These are phyloP conservation scores for Pseudotulostoma volvatum DNA, from an alignment of 495 filamentous ascomycete species.

Conservation along the genomic window DNA sequence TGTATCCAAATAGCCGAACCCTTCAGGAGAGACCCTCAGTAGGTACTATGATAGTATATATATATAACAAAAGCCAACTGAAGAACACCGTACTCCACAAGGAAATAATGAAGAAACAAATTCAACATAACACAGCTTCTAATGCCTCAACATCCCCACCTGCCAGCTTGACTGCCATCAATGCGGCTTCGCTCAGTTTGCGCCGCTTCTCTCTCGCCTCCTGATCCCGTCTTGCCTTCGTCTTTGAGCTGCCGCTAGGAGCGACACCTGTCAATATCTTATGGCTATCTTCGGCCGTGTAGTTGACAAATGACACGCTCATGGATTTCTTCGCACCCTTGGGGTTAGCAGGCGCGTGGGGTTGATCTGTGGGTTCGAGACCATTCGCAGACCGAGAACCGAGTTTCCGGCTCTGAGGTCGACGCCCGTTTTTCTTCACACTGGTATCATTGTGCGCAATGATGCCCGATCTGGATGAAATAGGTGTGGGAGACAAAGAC, in stretches of 20 bases:
- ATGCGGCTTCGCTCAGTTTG: constrained; percentile 55
- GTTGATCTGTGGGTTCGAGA: constrained; percentile 16
- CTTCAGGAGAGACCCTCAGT: too few relatives aligned
- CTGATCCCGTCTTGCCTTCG: constrained; percentile 75
- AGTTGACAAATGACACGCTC: constrained; percentile 72
- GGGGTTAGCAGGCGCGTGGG: constrained; percentile 14
- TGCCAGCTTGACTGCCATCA: constrained; percentile 55
- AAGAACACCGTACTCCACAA: too few relatives aligned
- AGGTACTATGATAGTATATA: too few relatives aligned
- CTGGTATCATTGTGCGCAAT: constrained; percentile 7
- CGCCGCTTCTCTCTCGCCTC: constrained; percentile 67
- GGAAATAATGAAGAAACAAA: too few relatives aligned
- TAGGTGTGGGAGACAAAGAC: constrained; percentile 23
- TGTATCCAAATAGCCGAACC: too few relatives aligned
- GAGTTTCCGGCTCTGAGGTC: constrained; percentile 20
- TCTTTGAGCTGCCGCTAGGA: constrained; percentile 80
- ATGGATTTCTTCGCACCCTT: constrained; percentile 22
- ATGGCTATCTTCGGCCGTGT: constrained; percentile 63
- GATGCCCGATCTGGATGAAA: constrained; percentile 14
- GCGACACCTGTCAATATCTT: constrained; percentile 83
- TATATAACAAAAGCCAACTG: too few relatives aligned
- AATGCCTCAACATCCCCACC: constrained; percentile 57
- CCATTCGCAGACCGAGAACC: constrained; percentile 20
- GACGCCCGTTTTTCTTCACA: constrained; percentile 16
- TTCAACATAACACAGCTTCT: constrained; percentile 28